Percentiles rank a stretch among this genome's conserved stretches.
Evolutionary conservation across 768 basidiomycete species (phyloP).

Genomic region (Boletus subcaerulescens): DNA sequence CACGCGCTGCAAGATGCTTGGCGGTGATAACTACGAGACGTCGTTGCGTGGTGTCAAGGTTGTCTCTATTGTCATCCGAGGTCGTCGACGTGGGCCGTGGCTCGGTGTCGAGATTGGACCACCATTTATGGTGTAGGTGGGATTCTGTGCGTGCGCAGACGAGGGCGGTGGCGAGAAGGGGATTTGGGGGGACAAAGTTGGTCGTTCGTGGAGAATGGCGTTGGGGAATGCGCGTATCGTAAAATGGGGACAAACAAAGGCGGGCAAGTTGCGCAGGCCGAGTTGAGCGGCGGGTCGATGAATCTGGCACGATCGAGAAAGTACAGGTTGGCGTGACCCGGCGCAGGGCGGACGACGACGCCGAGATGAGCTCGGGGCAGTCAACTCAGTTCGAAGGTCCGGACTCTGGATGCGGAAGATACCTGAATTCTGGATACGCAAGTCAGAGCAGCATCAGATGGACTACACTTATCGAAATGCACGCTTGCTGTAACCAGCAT

Average conservation of each 20-base stretch:
- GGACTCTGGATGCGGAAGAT: too few species aligned
- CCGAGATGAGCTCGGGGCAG: too few species aligned
- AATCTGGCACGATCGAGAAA: slow-evolving; percentile 11
- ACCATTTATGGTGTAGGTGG: too few species aligned
- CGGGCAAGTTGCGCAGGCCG: slow-evolving; percentile 12
- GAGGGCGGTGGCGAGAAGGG: slow-evolving; percentile 17
- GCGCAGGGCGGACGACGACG: slow-evolving; percentile 7
- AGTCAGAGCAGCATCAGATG: too few species aligned
- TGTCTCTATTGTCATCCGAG: neutral
- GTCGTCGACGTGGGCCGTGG: too few species aligned
- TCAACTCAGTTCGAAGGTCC: too few species aligned
- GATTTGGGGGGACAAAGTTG: slow-evolving; percentile 13
- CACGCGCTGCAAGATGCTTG: neutral
- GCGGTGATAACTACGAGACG: neutral
- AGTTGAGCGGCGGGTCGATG: slow-evolving; percentile 21
- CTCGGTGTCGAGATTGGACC: too few species aligned
- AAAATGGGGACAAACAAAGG: slow-evolving; percentile 19
- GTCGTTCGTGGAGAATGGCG: slow-evolving; percentile 10
- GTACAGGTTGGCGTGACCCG: slow-evolving; percentile 14
- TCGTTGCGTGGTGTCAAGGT: neutral
- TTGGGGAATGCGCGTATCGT: slow-evolving; percentile 25
- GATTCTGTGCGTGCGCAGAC: neutral
- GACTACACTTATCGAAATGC: too few species aligned
- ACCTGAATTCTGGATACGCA: too few species aligned
- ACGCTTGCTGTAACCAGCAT: too few species aligned